These are phyloP conservation scores for Penicillium thymicola DNA, from an alignment of 2,329 filamentous ascomycete species.

Conservation along the genomic window DNA sequence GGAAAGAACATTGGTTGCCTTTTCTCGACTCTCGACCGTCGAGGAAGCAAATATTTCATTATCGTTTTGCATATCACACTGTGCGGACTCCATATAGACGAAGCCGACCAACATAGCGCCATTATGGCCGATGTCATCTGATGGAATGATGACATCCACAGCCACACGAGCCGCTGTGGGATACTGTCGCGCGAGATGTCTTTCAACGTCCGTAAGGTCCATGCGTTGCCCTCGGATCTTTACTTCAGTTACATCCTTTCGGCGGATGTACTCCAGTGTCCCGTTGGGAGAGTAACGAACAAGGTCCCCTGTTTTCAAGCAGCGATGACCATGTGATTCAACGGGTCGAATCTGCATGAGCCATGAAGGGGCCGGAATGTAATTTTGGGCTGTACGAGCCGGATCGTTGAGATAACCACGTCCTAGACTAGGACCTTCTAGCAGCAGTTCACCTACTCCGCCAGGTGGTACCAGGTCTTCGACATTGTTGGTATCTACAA, in stretches of 20 bases:
- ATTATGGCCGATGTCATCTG: not conserved
- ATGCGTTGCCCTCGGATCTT: slow-evolving; percentile 37
- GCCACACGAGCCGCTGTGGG: not conserved
- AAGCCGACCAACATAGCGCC: not conserved
- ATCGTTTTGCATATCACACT: not conserved
- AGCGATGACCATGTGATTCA: not conserved
- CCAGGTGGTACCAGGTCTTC: not conserved
- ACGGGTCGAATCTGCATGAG: not conserved
- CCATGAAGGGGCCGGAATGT: not conserved
- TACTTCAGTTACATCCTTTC: slow-evolving; percentile 32
- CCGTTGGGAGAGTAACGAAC: slow-evolving; percentile 26
- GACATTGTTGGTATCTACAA: not conserved
- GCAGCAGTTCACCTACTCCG: not conserved
- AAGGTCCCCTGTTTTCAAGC: not conserved
- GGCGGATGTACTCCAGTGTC: slow-evolving; percentile 27
- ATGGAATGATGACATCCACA: not conserved
- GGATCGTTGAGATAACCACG: not conserved
- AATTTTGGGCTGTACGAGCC: not conserved
- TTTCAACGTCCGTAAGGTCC: slow-evolving; percentile 34
- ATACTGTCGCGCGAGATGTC: not conserved
- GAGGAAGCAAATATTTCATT: not conserved
- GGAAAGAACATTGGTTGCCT: not conserved
- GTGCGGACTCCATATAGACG: not conserved
- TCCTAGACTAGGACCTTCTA: not conserved
- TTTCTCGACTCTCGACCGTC: not conserved